phyloP scores from a whole-genome alignment of 2,329 filamentous ascomycete species.

The Ophiostoma pallidulum region DNA sequence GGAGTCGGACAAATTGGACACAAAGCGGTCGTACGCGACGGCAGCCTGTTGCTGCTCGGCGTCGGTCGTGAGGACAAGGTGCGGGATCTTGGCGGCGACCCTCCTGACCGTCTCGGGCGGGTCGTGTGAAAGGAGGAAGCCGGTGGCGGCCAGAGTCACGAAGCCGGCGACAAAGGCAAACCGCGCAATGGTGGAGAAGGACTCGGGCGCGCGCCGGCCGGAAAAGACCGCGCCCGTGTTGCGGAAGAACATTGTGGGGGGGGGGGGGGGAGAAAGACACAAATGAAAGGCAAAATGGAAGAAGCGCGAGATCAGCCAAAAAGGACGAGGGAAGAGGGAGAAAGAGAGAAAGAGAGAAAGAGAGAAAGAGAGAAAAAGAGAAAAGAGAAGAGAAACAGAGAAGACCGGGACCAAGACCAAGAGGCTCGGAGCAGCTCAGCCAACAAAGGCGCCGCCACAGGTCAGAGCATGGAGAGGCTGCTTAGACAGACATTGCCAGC shows the following conservation, averaged over 20 bases:
- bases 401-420: too few species aligned
- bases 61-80: slow-evolving; percentile 1
- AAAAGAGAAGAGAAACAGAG: neutral
- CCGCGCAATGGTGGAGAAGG: slow-evolving; percentile 13
- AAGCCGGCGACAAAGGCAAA: slow-evolving; percentile 13
- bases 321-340: too few species aligned
- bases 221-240: slow-evolving; percentile 3
- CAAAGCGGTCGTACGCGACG: slow-evolving; percentile 3
- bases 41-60: slow-evolving; percentile 5
- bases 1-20: neutral
- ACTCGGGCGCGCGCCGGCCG: slow-evolving; percentile 6
- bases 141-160: slow-evolving; percentile 7
- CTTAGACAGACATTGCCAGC: too few species aligned
- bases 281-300: neutral
- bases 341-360: too few species aligned
- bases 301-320: too few species aligned
- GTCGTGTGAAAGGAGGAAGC: slow-evolving; percentile 12
- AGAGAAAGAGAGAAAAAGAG: too few species aligned
- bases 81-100: slow-evolving; percentile 8
- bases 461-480: too few species aligned
- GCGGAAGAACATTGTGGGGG: slow-evolving; percentile 10
- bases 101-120: slow-evolving; percentile 2
- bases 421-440: too few species aligned
- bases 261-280: neutral
- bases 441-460: too few species aligned